Base-by-base conservation (phyloP, 1,139 yeast genomes). In the Candida freyschussii region DNA sequence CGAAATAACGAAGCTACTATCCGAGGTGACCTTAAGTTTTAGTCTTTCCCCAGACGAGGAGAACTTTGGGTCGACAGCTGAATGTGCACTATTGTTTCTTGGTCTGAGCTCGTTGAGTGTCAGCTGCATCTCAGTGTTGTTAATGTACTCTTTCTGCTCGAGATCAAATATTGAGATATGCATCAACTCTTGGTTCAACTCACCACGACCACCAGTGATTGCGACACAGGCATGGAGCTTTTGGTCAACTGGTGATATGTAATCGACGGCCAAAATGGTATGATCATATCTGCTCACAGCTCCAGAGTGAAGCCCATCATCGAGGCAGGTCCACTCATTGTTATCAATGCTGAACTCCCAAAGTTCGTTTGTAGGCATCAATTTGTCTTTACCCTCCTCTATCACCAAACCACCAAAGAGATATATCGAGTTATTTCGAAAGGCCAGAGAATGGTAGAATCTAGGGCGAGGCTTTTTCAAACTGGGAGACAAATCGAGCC, bases 341-440 rank as follows among this genome's bases (percentile, higher is more conserved):
- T 66, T 55, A 25, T 63, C 68, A 27, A 77, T 55, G 51, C 78
- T 69, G 43, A 78, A 73, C 42, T 68, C 69, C 89, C 91, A 82
- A 15, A 79, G 55, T 44, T 81, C 91, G 45, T 78, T 78, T 13
- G 67, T 47, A 0, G 82, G 73, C 3, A 60, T 57, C 15, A 78
- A 53, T 24, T 58, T 56, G 34, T 56, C 55, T 10, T 43, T 39
- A 14, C 38, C 33, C 6, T 42, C 43, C 26, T 52, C 50, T 14
- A 66, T 47, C 0, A 56, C 51, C 20, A 81, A 53, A 1, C 93
- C 93, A 13, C 91, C 91, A 50, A 70, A 75, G 4, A 79, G 47
- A 48, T 69, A 80, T 4, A 80, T 46, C 23, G 68, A 63, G 32
- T 71, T 68, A 24, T 68, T 69, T 29, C 64, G 55, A 22, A 69